A percentile compares a stretch with the other conserved stretches of the same genome.
These are phyloP conservation scores for Ascochyta viciae-villosae DNA, from an alignment of 2,329 filamentous ascomycete species.

Conservation along the genomic window DNA sequence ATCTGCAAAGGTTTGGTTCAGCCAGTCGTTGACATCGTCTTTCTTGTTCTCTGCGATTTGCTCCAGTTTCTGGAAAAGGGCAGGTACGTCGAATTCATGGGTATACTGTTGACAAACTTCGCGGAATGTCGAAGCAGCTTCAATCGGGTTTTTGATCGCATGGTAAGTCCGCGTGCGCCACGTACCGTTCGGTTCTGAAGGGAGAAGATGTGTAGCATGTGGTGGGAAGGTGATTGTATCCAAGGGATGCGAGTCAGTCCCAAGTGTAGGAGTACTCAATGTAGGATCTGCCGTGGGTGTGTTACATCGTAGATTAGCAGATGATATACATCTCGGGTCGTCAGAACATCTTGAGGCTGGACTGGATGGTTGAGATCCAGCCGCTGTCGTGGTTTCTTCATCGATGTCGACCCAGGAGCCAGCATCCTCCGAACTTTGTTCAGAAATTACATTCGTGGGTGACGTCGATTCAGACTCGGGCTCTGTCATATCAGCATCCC, in stretches of 20 bases:
- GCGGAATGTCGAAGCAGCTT: not conserved
- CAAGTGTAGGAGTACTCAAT: not conserved
- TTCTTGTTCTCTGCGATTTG: not conserved
- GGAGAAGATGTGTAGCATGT: slow-evolving; percentile 12
- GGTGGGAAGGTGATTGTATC: slow-evolving; percentile 19
- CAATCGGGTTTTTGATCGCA: not conserved
- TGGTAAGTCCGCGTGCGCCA: not conserved
- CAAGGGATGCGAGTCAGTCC: not conserved
- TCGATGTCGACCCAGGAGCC: not conserved
- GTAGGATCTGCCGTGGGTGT: not conserved
- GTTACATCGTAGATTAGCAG: not conserved
- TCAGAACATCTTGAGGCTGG: not conserved
- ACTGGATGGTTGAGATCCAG: not conserved
- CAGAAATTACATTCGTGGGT: not conserved
- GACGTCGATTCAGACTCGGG: not conserved
- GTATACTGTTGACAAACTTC: not conserved
- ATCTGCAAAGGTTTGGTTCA: not conserved
- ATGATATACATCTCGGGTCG: no score
- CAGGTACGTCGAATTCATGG: not conserved
- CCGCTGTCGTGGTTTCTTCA: not conserved
- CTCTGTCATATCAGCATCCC: not conserved
- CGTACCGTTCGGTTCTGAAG: slow-evolving; percentile 20
- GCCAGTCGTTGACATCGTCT: not conserved
- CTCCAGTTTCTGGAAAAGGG: not conserved
- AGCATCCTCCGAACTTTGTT: not conserved